Percentiles rank a stretch among this genome's conserved stretches.
These are phyloP conservation scores for Lactarius quietus DNA, from an alignment of 768 basidiomycete genomes.

Conservation along the genomic window DNA sequence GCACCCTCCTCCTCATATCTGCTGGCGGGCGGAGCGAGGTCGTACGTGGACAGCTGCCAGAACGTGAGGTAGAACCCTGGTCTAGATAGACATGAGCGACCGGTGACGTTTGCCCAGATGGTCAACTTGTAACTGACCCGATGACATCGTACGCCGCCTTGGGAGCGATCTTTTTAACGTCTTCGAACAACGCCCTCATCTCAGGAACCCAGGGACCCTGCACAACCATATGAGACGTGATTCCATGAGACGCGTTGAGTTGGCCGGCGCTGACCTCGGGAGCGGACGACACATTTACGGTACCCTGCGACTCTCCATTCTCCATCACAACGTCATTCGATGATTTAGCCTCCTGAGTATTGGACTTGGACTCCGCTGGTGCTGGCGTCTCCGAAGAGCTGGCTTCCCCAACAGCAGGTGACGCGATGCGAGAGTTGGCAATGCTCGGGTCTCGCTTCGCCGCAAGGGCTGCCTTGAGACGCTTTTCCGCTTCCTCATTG, in stretches of 20 bases:
- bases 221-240: neutral
- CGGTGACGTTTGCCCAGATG: slow-evolving; percentile 14
- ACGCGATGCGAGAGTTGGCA: slow-evolving; percentile 56
- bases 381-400: neutral
- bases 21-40: slow-evolving; percentile 71
- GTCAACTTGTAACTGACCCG: slow-evolving; percentile 49
- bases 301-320: slow-evolving; percentile 37
- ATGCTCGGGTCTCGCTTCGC: slow-evolving; percentile 70
- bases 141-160: slow-evolving; percentile 59
- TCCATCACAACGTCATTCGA: slow-evolving; percentile 52
- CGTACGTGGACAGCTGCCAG: slow-evolving; percentile 94
- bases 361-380: neutral
- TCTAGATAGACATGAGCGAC: slow-evolving; percentile 39
- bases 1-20: slow-evolving; percentile 79
- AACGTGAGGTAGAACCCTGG: slow-evolving; percentile 93
- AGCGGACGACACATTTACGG: slow-evolving; percentile 10
- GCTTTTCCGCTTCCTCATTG: slow-evolving; percentile 74
- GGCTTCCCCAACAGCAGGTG: slow-evolving; percentile 43
- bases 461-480: slow-evolving; percentile 73
- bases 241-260: neutral
- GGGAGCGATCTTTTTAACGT: slow-evolving; percentile 70
- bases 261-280: slow-evolving; percentile 1
- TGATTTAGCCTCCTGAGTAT: slow-evolving; percentile 16
- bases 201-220: slow-evolving; percentile 81
- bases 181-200: slow-evolving; percentile 67